Evolutionary conservation across 345 rosid genomes (phyloP).

Genomic region (Combretum micranthum): DNA sequence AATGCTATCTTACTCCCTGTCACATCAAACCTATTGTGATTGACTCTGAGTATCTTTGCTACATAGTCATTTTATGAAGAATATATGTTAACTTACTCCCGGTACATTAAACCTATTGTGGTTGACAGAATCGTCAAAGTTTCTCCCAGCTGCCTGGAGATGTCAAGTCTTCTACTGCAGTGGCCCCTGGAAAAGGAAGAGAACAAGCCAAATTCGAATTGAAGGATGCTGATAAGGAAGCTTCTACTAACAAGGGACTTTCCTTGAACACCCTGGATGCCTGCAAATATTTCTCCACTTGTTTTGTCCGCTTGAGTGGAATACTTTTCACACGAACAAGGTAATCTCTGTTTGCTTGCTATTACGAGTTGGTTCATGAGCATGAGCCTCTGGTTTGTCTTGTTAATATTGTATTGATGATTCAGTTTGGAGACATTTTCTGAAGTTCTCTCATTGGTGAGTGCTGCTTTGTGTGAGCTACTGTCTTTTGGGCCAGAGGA

Average conservation of each 20-base stretch:
- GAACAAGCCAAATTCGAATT: conserved; percentile 41
- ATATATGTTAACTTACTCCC: too few relatives aligned
- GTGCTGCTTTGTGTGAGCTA: conserved; percentile 53
- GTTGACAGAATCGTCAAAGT: conserved; percentile 32
- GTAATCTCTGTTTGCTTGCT: conserved; percentile 22
- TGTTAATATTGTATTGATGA: too few relatives aligned
- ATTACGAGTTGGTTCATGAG: not conserved
- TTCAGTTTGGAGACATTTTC: conserved; percentile 84
- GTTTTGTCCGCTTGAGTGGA: conserved; percentile 85
- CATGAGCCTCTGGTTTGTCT: too few relatives aligned
- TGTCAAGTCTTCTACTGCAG: conserved; percentile 25
- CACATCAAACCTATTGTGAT: too few relatives aligned
- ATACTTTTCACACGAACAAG: conserved; percentile 90
- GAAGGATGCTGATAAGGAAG: conserved; percentile 41
- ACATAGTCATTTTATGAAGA: too few relatives aligned
- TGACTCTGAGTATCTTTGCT: too few relatives aligned
- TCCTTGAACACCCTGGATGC: conserved; percentile 34
- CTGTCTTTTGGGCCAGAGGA: conserved; percentile 59
- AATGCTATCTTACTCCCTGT: too few relatives aligned
- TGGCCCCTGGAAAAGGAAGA: conserved; percentile 48
- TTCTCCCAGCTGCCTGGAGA: conserved; percentile 55
- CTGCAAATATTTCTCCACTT: conserved; percentile 54
- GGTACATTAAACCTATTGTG: not conserved
- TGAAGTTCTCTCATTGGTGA: conserved; percentile 61
- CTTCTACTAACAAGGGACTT: conserved; percentile 14